Evolutionary conservation across 2,329 filamentous ascomycete species (phyloP).

Genomic region (Penicillium corylophilum): DNA sequence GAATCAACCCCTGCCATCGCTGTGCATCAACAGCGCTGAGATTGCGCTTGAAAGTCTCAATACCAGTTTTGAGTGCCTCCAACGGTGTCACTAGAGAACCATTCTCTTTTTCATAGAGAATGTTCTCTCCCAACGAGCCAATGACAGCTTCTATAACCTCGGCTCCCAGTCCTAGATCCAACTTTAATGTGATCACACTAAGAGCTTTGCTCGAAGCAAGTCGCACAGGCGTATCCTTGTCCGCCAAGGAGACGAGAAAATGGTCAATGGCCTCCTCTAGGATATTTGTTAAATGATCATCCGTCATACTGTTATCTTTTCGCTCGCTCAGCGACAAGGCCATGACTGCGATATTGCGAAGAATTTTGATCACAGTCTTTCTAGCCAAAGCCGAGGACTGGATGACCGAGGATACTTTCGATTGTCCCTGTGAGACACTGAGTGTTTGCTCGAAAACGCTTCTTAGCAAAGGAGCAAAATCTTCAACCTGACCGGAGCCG

Average conservation of each 20-base stretch:
- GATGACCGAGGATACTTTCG: conserved; percentile 53
- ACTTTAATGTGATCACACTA: conserved; percentile 77
- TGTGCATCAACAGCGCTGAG: conserved; percentile 75
- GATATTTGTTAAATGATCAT: conserved; percentile 49
- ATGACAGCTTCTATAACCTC: conserved; percentile 87
- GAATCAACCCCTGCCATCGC: conserved; percentile 87
- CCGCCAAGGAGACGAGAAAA: conserved; percentile 73
- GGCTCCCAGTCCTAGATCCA: conserved; percentile 75
- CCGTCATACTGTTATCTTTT: conserved; percentile 24
- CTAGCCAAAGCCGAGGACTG: conserved; percentile 74
- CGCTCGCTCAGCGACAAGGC: conserved; percentile 55
- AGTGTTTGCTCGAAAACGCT: conserved; percentile 66
- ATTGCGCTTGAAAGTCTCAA: conserved; percentile 52
- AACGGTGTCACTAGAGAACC: conserved; percentile 39
- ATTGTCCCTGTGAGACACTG: conserved; percentile 55
- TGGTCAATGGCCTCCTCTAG: conserved; percentile 81
- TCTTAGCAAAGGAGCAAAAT: conserved; percentile 67
- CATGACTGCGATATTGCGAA: conserved; percentile 70
- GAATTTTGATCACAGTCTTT: conserved; percentile 81
- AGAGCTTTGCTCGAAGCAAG: conserved; percentile 90
- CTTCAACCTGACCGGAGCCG: conserved; percentile 68
- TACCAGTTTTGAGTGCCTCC: conserved; percentile 31
- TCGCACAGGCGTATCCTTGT: conserved; percentile 87
- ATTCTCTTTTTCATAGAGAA: conserved; percentile 55
- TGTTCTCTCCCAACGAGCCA: conserved; percentile 62